Conservation (phyloP, 768 basidiomycete species). For the Cystofilobasidium bisporidii region DNA sequence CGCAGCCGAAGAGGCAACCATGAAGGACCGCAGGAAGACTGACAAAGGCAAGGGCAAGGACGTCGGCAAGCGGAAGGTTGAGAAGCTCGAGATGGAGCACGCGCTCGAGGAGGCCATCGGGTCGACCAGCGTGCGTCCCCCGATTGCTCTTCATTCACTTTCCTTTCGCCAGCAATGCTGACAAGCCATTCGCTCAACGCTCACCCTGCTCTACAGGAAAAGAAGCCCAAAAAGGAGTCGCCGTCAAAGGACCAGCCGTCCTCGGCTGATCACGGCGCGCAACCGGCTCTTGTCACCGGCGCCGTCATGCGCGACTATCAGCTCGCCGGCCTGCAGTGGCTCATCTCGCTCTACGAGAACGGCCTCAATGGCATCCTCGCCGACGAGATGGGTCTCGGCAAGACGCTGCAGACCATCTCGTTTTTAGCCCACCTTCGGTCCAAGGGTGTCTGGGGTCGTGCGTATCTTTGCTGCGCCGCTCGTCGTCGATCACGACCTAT, state of each 20-base stretch:
- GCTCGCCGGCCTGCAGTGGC: constrained; percentile 89
- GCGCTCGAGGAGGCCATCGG: constrained; percentile 12
- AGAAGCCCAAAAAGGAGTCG: not conserved
- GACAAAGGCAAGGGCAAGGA: constrained; percentile 35
- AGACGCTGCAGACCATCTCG: constrained; percentile 92
- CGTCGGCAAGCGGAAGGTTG: constrained; percentile 16
- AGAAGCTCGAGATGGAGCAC: constrained; percentile 8
- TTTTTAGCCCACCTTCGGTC: constrained; percentile 84
- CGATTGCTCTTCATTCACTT: not conserved
- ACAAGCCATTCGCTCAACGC: no score
- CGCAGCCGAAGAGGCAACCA: constrained; percentile 23
- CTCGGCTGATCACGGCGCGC: constrained; percentile 43
- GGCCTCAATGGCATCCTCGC: constrained; percentile 47
- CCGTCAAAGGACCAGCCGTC: constrained; percentile 29
- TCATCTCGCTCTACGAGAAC: constrained; percentile 55
- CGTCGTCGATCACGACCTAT: no score
- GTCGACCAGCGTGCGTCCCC: not conserved
- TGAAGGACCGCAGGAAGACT: constrained; percentile 26
- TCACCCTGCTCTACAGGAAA: not conserved
- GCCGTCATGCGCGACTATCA: constrained; percentile 82
- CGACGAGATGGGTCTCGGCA: constrained; percentile 88
- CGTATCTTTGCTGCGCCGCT: not conserved
- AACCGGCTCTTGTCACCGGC: constrained; percentile 72
- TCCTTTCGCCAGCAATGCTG: no score
- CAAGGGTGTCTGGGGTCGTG: constrained; percentile 38